A percentile compares a stretch with the other conserved stretches of the same genome.
phyloP scores from a whole-genome alignment of 2,329 filamentous ascomycete genomes.

The Harringtonia aguacate region DNA sequence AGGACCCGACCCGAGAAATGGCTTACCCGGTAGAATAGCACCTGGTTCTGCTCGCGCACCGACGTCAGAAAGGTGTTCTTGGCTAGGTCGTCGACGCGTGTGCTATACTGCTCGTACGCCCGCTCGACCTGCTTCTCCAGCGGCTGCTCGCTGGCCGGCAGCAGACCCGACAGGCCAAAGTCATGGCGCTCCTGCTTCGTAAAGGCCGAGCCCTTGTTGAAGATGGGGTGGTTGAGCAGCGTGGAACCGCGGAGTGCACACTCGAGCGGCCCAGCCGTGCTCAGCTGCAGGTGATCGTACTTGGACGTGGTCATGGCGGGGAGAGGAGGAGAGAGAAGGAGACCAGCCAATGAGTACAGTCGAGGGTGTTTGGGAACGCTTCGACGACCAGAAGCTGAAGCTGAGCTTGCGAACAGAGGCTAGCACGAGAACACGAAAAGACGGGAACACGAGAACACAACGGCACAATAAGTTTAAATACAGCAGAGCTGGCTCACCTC shows the following conservation, averaged over 20 bases:
- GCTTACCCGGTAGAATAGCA: constrained; percentile 65
- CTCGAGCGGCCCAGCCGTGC: constrained; percentile 35
- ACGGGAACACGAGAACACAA: no score
- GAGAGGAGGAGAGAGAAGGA: neutral
- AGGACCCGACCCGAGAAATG: neutral
- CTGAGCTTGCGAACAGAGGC: no score
- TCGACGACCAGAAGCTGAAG: no score
- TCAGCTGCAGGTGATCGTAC: constrained; percentile 34
- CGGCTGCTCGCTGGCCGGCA: constrained; percentile 62
- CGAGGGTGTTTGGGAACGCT: no score
- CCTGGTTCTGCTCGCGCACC: constrained; percentile 75
- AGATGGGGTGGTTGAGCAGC: constrained; percentile 53
- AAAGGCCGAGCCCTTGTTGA: constrained; percentile 81
- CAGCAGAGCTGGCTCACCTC: no score
- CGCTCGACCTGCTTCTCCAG: constrained; percentile 66
- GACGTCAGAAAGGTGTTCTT: constrained; percentile 86
- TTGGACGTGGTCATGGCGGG: constrained; percentile 13
- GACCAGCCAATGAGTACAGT: no score
- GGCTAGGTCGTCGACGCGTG: constrained; percentile 51
- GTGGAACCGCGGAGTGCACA: constrained; percentile 39
- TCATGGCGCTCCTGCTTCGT: constrained; percentile 53
- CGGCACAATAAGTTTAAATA: no score
- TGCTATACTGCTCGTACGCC: constrained; percentile 70
- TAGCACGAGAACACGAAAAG: no score
- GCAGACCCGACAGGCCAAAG: constrained; percentile 62